Evolutionary conservation across 306 rosid species (phyloP).

Genomic region (Quercus glauca): DNA sequence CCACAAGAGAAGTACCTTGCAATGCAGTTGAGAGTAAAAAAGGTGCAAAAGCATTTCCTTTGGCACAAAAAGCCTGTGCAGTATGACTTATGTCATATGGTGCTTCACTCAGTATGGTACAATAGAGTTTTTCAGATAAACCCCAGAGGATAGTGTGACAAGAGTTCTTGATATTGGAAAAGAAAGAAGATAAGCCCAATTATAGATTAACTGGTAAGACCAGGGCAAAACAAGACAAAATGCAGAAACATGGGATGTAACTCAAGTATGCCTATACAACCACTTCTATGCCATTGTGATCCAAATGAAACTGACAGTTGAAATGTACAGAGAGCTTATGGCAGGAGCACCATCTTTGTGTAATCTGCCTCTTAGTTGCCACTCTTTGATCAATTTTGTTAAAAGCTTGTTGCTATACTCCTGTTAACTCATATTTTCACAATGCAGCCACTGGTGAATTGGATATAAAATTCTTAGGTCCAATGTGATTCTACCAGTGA

Average conservation of each 20-base stretch:
- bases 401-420: too few species aligned
- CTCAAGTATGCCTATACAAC: not conserved
- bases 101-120: slow-evolving; percentile 75
- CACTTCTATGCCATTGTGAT: not conserved
- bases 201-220: not conserved
- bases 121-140: slow-evolving; percentile 56
- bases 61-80: slow-evolving; percentile 61
- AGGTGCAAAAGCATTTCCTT: slow-evolving; percentile 62
- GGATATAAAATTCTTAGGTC: not conserved
- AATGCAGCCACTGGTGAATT: not conserved
- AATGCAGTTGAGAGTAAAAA: slow-evolving; percentile 54
- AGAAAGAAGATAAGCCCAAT: not conserved
- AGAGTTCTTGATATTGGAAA: not conserved
- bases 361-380: not conserved
- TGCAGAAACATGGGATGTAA: not conserved
- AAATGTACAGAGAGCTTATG: not conserved
- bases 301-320: not conserved
- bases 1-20: slow-evolving; percentile 56
- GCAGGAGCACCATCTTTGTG: not conserved
- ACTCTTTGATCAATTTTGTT: not conserved
- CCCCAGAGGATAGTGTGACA: slow-evolving; percentile 11
- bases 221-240: not conserved
- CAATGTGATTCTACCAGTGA: too few species aligned
- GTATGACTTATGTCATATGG: slow-evolving; percentile 79
- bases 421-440: not conserved